A percentile compares a stretch with the other conserved stretches of the same genome.
These are phyloP conservation scores for Knoxdaviesia capensis DNA, from an alignment of 2,329 filamentous ascomycete species.

Conservation along the genomic window DNA sequence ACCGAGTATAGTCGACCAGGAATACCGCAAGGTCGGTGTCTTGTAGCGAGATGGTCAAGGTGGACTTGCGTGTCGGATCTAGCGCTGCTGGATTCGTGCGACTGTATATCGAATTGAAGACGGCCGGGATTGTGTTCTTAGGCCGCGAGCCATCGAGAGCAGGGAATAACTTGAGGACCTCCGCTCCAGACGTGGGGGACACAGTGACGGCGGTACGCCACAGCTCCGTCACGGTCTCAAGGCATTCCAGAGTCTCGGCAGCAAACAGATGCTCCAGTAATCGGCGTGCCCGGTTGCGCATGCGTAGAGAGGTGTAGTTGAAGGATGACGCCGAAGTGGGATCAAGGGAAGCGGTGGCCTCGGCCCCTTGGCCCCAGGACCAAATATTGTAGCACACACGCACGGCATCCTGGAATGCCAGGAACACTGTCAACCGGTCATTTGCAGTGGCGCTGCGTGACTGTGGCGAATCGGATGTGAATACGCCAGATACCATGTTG, in stretches of 20 bases:
- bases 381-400: slow-evolving; percentile 85
- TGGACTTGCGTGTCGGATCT: slow-evolving; percentile 65
- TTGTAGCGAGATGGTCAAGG: slow-evolving; percentile 64
- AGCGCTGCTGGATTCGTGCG: slow-evolving; percentile 69
- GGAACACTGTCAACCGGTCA: slow-evolving; percentile 72
- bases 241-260: slow-evolving; percentile 77
- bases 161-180: slow-evolving; percentile 72
- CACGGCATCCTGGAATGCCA: slow-evolving; percentile 95
- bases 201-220: slow-evolving; percentile 37
- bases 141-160: slow-evolving; percentile 81
- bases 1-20: slow-evolving; percentile 72
- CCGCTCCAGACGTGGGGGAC: slow-evolving; percentile 17
- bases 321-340: slow-evolving; percentile 58
- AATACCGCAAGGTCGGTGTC: slow-evolving; percentile 77
- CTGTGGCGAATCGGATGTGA: slow-evolving; percentile 57
- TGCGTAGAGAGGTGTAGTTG: slow-evolving; percentile 71
- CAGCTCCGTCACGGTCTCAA: slow-evolving; percentile 75
- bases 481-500: slow-evolving; percentile 84
- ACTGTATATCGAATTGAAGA: slow-evolving; percentile 93
- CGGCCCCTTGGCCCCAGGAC: slow-evolving; percentile 64
- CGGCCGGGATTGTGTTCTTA: slow-evolving; percentile 75
- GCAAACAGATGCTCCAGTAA: slow-evolving; percentile 85
- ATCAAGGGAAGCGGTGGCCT: slow-evolving; percentile 35
- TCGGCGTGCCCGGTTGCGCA: slow-evolving; percentile 74
- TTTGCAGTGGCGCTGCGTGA: slow-evolving; percentile 77